These are phyloP conservation scores for Hirschioporus abietinus DNA, from an alignment of 768 basidiomycete species.

Conservation along the genomic window DNA sequence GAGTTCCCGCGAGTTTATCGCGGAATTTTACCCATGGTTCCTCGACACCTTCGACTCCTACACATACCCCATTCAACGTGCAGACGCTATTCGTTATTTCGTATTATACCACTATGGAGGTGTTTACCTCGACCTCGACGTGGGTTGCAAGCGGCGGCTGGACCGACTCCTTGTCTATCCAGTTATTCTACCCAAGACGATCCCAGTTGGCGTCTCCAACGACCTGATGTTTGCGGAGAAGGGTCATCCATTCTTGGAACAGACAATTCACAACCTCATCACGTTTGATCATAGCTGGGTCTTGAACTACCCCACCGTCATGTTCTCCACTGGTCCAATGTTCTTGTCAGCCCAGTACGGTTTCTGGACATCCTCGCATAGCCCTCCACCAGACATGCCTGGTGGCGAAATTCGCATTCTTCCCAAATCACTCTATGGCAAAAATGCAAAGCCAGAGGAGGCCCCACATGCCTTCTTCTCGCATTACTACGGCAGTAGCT, in stretches of 20 bases:
- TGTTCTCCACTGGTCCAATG: conserved; percentile 99
- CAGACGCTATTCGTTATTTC: conserved; percentile 97
- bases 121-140: conserved; percentile 93
- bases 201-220: conserved; percentile 96
- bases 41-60: conserved; percentile 91
- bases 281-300: conserved; percentile 93
- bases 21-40: conserved; percentile 85
- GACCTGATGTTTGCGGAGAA: conserved; percentile 93
- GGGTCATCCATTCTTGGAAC: conserved; percentile 82
- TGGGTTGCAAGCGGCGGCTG: conserved; percentile 83
- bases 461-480: conserved; percentile 91
- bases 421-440: conserved; percentile 96
- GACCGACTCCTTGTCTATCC: conserved; percentile 84
- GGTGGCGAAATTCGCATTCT: conserved; percentile 79
- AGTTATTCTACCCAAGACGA: conserved; percentile 90
- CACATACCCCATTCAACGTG: conserved; percentile 88
- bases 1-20: conserved; percentile 84
- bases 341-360: conserved; percentile 94
- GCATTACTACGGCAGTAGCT: conserved; percentile 98
- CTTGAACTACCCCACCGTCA: conserved; percentile 98
- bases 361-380: conserved; percentile 69
- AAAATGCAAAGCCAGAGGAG: conserved; percentile 80
- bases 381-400: conserved; percentile 45
- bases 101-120: conserved; percentile 94
- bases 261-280: conserved; percentile 87